A percentile compares a stretch with the other conserved stretches of the same genome.
Conservation (phyloP, 768 basidiomycete genomes). For the Lentinula boryana region DNA sequence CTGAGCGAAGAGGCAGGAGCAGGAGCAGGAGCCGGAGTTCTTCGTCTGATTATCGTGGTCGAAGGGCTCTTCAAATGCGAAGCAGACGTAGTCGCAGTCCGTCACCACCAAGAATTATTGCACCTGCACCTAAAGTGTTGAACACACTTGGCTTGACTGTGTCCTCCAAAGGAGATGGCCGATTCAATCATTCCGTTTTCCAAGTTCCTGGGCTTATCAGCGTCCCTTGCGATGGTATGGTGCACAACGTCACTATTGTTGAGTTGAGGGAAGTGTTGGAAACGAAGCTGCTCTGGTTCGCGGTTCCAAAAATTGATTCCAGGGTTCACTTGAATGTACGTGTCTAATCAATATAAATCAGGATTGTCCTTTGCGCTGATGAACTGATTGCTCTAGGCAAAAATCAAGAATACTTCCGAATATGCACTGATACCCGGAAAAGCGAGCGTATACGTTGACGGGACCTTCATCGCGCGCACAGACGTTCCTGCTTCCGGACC, state of each 20-base stretch:
- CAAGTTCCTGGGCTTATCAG: slow-evolving; percentile 33
- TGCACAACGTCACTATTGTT: slow-evolving; percentile 36
- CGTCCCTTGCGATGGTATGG: slow-evolving; percentile 32
- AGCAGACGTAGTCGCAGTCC: neutral
- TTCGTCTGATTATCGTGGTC: neutral
- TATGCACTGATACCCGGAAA: slow-evolving; percentile 43
- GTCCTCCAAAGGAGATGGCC: slow-evolving; percentile 28
- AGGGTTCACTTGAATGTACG: slow-evolving; percentile 33
- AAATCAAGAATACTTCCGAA: slow-evolving; percentile 47
- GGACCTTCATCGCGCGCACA: slow-evolving; percentile 47
- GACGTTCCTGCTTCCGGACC: slow-evolving; percentile 34
- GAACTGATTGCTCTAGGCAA: slow-evolving; percentile 25
- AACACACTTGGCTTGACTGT: slow-evolving; percentile 12
- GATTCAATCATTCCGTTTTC: slow-evolving; percentile 29
- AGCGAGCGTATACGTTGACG: slow-evolving; percentile 50
- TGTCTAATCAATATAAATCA: neutral
- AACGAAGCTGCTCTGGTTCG: slow-evolving; percentile 36
- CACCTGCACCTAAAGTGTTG: neutral
- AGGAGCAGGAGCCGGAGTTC: neutral
- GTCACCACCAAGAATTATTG: neutral
- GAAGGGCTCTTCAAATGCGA: neutral
- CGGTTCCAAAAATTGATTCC: slow-evolving; percentile 31
- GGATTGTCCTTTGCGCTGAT: neutral
- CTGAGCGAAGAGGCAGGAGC: neutral
- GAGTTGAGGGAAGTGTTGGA: slow-evolving; percentile 23